phyloP scores from a whole-genome alignment of 2,329 filamentous ascomycete genomes.

The Colletotrichum eleusines region DNA sequence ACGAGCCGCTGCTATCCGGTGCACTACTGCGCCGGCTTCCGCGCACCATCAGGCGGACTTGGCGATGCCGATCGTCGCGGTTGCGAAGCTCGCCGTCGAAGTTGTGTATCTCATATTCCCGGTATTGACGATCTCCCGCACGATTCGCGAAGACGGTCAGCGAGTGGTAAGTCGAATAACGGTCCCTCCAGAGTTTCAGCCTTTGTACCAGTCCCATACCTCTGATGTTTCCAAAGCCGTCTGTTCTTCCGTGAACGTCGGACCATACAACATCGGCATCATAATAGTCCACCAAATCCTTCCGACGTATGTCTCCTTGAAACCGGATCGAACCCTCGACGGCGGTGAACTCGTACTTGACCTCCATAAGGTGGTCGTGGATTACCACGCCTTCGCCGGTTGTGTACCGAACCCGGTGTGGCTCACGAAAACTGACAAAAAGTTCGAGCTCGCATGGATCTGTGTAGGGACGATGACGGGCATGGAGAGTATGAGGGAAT shows the following conservation, averaged over 20 bases:
- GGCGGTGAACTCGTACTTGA: constrained; percentile 65
- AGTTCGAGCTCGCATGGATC: constrained; percentile 64
- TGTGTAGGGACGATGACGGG: constrained; percentile 63
- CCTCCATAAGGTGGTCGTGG: constrained; percentile 61
- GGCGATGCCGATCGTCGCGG: constrained; percentile 60
- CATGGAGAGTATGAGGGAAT: constrained; percentile 63
- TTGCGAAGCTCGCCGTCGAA: constrained; percentile 62
- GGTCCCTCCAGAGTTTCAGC: constrained; percentile 65
- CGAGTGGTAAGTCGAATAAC: constrained; percentile 61
- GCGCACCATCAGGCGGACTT: constrained; percentile 57
- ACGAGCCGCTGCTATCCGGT: constrained; percentile 51
- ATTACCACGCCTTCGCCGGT: constrained; percentile 60
- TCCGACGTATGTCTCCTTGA: constrained; percentile 61
- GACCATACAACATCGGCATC: constrained; percentile 67
- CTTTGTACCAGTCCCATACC: constrained; percentile 65
- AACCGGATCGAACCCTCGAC: constrained; percentile 61
- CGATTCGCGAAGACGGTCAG: constrained; percentile 63
- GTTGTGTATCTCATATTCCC: constrained; percentile 61
- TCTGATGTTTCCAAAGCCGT: constrained; percentile 62
- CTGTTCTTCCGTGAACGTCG: constrained; percentile 61
- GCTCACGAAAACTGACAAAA: constrained; percentile 60
- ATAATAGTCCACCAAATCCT: constrained; percentile 63
- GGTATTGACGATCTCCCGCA: constrained; percentile 56
- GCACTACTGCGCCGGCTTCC: constrained; percentile 57
- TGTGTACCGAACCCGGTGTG: constrained; percentile 62